Evolutionary conservation across 1,284 basidiomycete genomes (phyloP), one percentile per base, ranked within the genome.

Genomic region (Puccinia hordei): DNA sequence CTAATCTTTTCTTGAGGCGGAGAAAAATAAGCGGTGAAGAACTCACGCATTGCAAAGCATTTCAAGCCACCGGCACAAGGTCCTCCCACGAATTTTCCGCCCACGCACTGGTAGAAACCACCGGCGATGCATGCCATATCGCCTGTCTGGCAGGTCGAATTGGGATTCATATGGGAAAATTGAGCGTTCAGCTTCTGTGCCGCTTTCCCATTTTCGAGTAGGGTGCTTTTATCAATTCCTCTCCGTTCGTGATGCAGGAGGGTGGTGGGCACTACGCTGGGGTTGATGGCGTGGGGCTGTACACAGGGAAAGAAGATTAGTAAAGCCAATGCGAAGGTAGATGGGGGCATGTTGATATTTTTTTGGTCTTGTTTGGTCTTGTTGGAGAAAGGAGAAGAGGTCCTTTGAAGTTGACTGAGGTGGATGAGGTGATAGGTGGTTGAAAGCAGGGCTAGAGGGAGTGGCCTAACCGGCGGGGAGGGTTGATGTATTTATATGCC

Each of bases 111-210:
- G 9, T 24, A 41, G 59, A 80, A 80, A 61, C 41, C 69, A 17
- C 77, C 77, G 24, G 66, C 51, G 13, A 80, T 61, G 30, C 77
- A 80, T 17, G 77, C 77, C 55, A 61, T 59, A 61, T 80, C 77
- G 24, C 77, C 77, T 22, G 57, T 71, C 57, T 80, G 19, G 46
- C 77, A 80, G 9, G 77, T 6, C 9, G 77, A 61, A 19, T 63
- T 55, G 24, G 33, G 30, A 22, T 19, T 51, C 57, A 80, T 61
- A 38, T 19, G 63, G 4, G 77, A 46, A 53, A 71, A 80, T 53
- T 80, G 59, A 15, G 77, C 68, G 22, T 80, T 80, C 15, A 80
- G 69, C 44, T 71, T 59, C 41, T 80, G 77, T 22, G 77, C 77
- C 19, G 44, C 66, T 73, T 80, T 59, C 15, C 68, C 77, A 38